A percentile compares a stretch with the other conserved stretches of the same genome.
phyloP scores from a whole-genome alignment of 2,329 filamentous ascomycete genomes.

The Talaromyces sp. region DNA sequence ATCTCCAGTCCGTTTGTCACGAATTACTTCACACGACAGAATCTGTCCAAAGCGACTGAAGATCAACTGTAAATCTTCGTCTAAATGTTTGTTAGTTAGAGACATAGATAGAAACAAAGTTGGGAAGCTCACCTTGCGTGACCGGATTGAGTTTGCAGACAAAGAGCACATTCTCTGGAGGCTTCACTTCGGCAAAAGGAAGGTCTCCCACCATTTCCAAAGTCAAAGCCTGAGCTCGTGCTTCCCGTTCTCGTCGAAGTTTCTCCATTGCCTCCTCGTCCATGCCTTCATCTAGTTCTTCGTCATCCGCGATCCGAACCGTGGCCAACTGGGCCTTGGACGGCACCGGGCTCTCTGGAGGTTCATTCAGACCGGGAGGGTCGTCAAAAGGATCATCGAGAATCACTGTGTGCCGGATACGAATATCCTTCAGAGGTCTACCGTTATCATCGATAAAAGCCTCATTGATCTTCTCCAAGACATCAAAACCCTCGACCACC shows the following conservation, averaged over 20 bases:
- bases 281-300: constrained; percentile 68
- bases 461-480: constrained; percentile 85
- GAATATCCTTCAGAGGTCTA: constrained; percentile 85
- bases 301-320: constrained; percentile 85
- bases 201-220: constrained; percentile 97
- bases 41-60: constrained; percentile 97
- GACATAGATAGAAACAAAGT: not conserved
- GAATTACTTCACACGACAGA: constrained; percentile 89
- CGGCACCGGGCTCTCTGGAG: constrained; percentile 72
- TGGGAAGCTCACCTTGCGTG: constrained; percentile 56
- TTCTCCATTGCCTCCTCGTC: constrained; percentile 78
- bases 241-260: constrained; percentile 78
- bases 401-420: constrained; percentile 85
- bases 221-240: constrained; percentile 86
- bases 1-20: constrained; percentile 88
- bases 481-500: constrained; percentile 93
- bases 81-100: constrained; percentile 33
- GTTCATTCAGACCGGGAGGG: constrained; percentile 67
- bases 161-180: constrained; percentile 94
- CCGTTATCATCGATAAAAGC: constrained; percentile 82
- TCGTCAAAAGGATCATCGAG: constrained; percentile 91
- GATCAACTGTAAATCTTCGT: constrained; percentile 90
- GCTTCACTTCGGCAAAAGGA: constrained; percentile 94
- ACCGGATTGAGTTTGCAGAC: constrained; percentile 98
- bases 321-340: constrained; percentile 82